phyloP scores from a whole-genome alignment of 2,329 filamentous ascomycete genomes.

The Tolypocladium inflatum region DNA sequence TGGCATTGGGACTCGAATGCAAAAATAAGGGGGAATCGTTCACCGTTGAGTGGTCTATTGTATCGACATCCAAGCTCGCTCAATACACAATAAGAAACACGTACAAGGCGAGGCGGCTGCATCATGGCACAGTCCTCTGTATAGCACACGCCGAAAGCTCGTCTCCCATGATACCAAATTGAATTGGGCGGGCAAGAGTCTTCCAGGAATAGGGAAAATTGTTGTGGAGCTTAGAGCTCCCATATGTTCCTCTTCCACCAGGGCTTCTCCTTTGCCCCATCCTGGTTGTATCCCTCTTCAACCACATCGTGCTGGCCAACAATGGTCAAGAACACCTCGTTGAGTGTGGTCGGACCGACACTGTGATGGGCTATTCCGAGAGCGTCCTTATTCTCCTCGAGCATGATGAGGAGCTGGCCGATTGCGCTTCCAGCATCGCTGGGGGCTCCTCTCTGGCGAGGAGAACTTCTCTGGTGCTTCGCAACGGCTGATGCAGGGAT shows the following conservation, averaged over 20 bases:
- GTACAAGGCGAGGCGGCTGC: not conserved
- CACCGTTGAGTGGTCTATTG: not conserved
- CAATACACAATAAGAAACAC: not conserved
- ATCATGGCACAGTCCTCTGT: not conserved
- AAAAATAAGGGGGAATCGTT: not conserved
- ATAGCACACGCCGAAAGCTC: not conserved
- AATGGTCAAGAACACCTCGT: conserved; percentile 84
- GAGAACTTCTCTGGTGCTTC: conserved; percentile 35
- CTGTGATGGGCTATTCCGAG: conserved; percentile 78
- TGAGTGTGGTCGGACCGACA: conserved; percentile 76
- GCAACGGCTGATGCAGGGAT: conserved; percentile 25
- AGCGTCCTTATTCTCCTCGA: conserved; percentile 60
- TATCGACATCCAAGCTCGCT: not conserved
- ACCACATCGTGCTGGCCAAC: conserved; percentile 70
- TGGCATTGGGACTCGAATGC: not conserved
- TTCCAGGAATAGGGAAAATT: not conserved
- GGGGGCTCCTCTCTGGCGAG: not conserved
- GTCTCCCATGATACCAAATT: not conserved
- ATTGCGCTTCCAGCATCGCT: conserved; percentile 37
- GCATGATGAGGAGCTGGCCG: conserved; percentile 57
- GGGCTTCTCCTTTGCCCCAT: conserved; percentile 3
- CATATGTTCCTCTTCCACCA: not conserved
- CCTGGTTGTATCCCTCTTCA: conserved; percentile 54
- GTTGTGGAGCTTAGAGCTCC: not conserved
- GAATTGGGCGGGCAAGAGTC: not conserved